Percentiles rank a stretch among this genome's conserved stretches.
Evolutionary conservation across 257 asterid genomes (phyloP).

Genomic region (Perilla frutescens): DNA sequence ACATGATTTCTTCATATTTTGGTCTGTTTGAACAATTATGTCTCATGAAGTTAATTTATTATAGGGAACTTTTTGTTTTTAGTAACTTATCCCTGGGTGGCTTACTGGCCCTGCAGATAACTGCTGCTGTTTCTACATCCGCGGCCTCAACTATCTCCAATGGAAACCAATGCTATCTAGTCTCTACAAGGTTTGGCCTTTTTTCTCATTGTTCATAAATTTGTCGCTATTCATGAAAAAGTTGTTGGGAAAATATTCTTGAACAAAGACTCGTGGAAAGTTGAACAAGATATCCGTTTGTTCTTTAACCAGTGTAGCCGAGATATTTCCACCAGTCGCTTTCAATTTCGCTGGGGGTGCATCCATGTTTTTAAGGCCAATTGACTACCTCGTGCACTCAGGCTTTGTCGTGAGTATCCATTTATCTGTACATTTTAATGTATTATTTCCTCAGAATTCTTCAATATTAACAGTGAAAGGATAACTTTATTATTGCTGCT

Average conservation of each 20-base stretch:
- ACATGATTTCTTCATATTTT: background rate
- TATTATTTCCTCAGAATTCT: constrained; percentile 15
- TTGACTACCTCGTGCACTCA: constrained; percentile 69
- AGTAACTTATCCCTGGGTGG: constrained; percentile 12
- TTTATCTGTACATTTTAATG: constrained; percentile 12
- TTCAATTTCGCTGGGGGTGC: constrained; percentile 81
- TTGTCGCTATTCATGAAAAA: constrained; percentile 3
- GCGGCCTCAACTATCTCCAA: constrained; percentile 54
- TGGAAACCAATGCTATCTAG: constrained; percentile 73
- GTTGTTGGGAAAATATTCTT: constrained; percentile 1
- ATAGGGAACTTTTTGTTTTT: constrained; percentile 1
- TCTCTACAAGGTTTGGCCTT: constrained; percentile 53
- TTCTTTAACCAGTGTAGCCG: constrained; percentile 58
- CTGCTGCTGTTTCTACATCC: constrained; percentile 66
- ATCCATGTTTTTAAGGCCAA: constrained; percentile 69
- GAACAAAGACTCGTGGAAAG: constrained; percentile 14
- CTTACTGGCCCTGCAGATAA: constrained; percentile 53
- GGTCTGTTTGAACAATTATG: constrained; percentile 11
- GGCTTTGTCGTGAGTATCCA: constrained; percentile 70
- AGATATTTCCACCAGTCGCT: constrained; percentile 72
- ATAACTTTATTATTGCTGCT: background rate
- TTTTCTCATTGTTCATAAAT: background rate
- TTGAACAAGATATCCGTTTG: constrained; percentile 30
- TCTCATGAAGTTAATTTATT: background rate
- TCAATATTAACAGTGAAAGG: constrained; percentile 17